A percentile compares a stretch with the other conserved stretches of the same genome.
Conservation (phyloP, 1,284 basidiomycete species). For the Laetiporus sulphureus region DNA sequence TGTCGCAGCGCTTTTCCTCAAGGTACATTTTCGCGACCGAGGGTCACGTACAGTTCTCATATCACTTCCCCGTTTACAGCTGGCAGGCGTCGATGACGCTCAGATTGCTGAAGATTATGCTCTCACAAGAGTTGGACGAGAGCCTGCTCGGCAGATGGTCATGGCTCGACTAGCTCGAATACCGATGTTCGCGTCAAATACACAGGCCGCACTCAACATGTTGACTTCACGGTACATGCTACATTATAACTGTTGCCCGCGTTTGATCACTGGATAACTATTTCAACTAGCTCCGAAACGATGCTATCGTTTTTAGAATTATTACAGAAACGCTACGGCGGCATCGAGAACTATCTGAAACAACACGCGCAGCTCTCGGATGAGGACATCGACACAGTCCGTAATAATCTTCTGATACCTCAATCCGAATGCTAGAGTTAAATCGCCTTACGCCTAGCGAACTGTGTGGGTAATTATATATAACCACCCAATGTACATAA, state of each 20-base stretch:
- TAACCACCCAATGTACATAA: too few relatives aligned
- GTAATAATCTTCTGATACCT: slow-evolving; percentile 49
- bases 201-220: slow-evolving; percentile 70
- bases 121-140: slow-evolving; percentile 67
- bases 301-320: slow-evolving; percentile 63
- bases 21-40: too few relatives aligned
- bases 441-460: too few relatives aligned
- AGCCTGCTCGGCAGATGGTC: slow-evolving; percentile 64
- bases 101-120: slow-evolving; percentile 67
- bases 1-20: slow-evolving; percentile 64
- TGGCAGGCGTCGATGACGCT: slow-evolving; percentile 61
- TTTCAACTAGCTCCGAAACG: slow-evolving; percentile 47
- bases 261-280: background rate
- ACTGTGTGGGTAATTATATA: too few relatives aligned
- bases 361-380: slow-evolving; percentile 45
- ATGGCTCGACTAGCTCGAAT: slow-evolving; percentile 60
- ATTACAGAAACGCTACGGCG: slow-evolving; percentile 55
- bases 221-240: slow-evolving; percentile 62
- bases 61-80: slow-evolving; percentile 35
- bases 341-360: slow-evolving; percentile 58
- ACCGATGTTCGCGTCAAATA: slow-evolving; percentile 63
- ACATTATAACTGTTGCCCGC: background rate
- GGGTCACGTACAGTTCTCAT: too few relatives aligned
- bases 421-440: too few relatives aligned
- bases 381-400: slow-evolving; percentile 53